Evolutionary conservation across 2,329 filamentous ascomycete species (phyloP), one percentile per base, ranked within the genome.

Genomic region (Cladosporium sp.): DNA sequence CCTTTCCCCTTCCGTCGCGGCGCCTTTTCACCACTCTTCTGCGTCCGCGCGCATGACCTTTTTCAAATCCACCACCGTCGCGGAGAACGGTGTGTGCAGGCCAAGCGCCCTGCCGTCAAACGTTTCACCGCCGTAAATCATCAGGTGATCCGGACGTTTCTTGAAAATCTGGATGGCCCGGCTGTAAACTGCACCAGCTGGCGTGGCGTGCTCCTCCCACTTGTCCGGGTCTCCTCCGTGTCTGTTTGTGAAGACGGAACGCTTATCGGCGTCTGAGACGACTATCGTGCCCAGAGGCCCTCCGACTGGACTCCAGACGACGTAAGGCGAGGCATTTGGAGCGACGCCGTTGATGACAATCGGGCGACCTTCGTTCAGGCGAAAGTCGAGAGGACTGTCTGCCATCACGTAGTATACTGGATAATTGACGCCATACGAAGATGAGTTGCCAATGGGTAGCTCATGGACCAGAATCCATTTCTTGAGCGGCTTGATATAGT

Each of bases 361-460:
- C 9, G 67, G 65, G 11, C 66, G 60, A 12, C 68, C 72, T 1
- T 66, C 61, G 3, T 65, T 70, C 5, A 65, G 58, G 47, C 70
- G 65, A 60, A 80, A 80, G 24, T 68, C 64, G 51, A 74, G 68
- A 0, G 78, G 77, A 53, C 76, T 67, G 6, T 64, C 59, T 4
- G 70, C 67, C 47, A 80, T 70, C 44, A 75, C 74, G 67, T 75
- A 80, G 69, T 77, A 77, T 11, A 80, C 67, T 2, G 77, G 74
- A 64, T 43, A 51, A 29, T 50, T 50, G 11, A 50, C 47, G 3
- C 48, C 48, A 15, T 51, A 51, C 5, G 32, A 39, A 5, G 32
- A 39, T 15, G 48, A 51, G 34, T 51, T 51, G 6, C 48, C 48
- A 7, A 51, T 51, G 15, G 48, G 48, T 13, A 43, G 48, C 34